Percentiles rank a stretch among this genome's conserved stretches.
phyloP scores from a whole-genome alignment of 257 asterid species.

The Scutellaria minor region DNA sequence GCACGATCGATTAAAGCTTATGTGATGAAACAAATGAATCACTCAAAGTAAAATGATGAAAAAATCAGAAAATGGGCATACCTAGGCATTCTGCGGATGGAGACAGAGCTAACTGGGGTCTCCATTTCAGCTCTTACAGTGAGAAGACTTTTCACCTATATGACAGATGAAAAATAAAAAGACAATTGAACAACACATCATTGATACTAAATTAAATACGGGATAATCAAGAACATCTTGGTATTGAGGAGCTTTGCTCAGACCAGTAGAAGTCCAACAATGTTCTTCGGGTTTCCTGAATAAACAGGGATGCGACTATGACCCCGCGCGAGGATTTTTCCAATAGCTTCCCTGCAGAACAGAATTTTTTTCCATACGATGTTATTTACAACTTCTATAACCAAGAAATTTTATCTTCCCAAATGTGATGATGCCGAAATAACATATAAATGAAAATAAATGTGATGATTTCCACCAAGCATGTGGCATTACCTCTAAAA shows the following conservation, averaged over 20 bases:
- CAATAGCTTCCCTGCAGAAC: constrained; percentile 91
- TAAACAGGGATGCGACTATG: constrained; percentile 98
- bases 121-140: constrained; percentile 94
- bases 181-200: constrained; percentile 21
- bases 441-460: neutral
- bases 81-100: constrained; percentile 97
- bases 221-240: neutral
- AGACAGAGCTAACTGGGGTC: constrained; percentile 93
- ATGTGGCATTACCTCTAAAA: neutral
- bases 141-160: constrained; percentile 89
- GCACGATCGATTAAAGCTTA: constrained; percentile 20
- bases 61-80: constrained; percentile 25
- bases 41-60: neutral
- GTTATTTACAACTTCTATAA: neutral
- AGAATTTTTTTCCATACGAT: constrained; percentile 17
- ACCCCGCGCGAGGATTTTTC: constrained; percentile 94
- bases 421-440: neutral
- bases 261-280: constrained; percentile 95
- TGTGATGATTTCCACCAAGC: neutral
- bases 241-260: constrained; percentile 35
- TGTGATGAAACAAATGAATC: constrained; percentile 19
- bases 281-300: constrained; percentile 79
- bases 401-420: neutral
- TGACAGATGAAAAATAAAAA: constrained; percentile 12
- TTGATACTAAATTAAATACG: neutral